Evolutionary conservation across 2,329 filamentous ascomycete species (phyloP), one percentile per base, ranked within the genome.

Genomic region (Cladophialophora bantiana): DNA sequence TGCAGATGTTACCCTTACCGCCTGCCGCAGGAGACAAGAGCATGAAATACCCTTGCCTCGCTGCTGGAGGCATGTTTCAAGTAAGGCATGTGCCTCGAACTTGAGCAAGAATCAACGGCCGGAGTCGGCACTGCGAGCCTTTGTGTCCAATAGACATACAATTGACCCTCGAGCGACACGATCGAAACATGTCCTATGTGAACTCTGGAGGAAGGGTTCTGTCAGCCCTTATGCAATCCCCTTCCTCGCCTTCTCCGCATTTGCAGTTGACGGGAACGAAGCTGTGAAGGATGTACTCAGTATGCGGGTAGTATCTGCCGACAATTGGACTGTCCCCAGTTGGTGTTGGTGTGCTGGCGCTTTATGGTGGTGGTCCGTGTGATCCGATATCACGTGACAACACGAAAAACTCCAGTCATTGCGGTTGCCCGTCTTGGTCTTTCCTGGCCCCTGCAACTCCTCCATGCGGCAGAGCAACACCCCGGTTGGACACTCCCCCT

Each of bases 221-320:
- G 53, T 55, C 53, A 55, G 53, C 32, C 32, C 53, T 10, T 55
- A 18, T 36, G 53, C 53, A 55, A 35, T 36, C 15, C 34, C 53
- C 31, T n/a, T 7, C 32, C 7, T 55, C 31, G 32, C 32, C 5
- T 35, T 36, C 52, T 55, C 52, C 53, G 53, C 53, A 35, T 55
- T 35, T 35, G n/a, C 52, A 35, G 7, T 9, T n/a, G 31, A 35
- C 10, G 12, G 45, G 45, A 50, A 50, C 45, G 45, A 50, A 50
- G 45, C 45, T 26, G 18, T 31, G 20, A 50, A 50, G 3, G 26
- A 26, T 26, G 26, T 26, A 26, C 26, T 26, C 26, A 4, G 40
- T 4, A 42, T 42, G 3, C 4, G 10, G 40, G 31, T 26, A 55
- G 53, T 35, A 18, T 35, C 2, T 55, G 53, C 53, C 53, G 31